These are phyloP conservation scores for Chernovozyma aurita DNA, from an alignment of 1,139 yeast genomes.

Conservation along the genomic window DNA sequence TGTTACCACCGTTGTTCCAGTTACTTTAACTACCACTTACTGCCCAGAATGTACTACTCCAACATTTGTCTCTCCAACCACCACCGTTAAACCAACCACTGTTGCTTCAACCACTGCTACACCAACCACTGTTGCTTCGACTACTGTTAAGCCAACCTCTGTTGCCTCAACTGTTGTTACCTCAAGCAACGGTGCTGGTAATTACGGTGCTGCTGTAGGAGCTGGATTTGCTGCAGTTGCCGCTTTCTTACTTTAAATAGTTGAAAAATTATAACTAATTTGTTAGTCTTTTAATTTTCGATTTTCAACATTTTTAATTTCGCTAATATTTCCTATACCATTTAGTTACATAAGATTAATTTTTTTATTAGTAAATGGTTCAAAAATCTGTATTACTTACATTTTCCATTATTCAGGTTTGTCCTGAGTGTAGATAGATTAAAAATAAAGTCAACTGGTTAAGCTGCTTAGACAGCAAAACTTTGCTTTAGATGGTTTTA, in stretches of 20 bases:
- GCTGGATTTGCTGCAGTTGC: conserved; percentile 5
- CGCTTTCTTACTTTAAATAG: conserved; percentile 3
- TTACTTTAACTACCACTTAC: conserved; percentile 45
- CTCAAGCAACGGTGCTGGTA: conserved; percentile 3
- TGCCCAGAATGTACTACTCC: conserved; percentile 37
- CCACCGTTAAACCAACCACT: conserved; percentile 1
- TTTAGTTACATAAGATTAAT: too few species aligned
- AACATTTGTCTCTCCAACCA: conserved; percentile 1
- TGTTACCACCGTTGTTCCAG: conserved; percentile 11
- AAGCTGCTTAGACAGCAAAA: too few species aligned
- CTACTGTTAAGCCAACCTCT: neutral
- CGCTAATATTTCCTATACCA: too few species aligned
- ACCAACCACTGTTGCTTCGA: neutral
- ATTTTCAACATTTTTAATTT: too few species aligned
- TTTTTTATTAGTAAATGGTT: too few species aligned
- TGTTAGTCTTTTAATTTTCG: too few species aligned
- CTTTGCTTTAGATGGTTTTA: too few species aligned
- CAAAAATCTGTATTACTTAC: too few species aligned
- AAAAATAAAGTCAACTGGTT: too few species aligned
- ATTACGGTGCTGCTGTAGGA: conserved; percentile 4
- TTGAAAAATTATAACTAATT: too few species aligned
- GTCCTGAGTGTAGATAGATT: too few species aligned
- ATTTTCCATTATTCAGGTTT: too few species aligned
- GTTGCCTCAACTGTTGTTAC: neutral
- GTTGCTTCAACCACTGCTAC: neutral